Percentiles rank a stretch among this genome's conserved stretches.
phyloP scores from a whole-genome alignment of 305 asterid species.

The Salvia sclarea region DNA sequence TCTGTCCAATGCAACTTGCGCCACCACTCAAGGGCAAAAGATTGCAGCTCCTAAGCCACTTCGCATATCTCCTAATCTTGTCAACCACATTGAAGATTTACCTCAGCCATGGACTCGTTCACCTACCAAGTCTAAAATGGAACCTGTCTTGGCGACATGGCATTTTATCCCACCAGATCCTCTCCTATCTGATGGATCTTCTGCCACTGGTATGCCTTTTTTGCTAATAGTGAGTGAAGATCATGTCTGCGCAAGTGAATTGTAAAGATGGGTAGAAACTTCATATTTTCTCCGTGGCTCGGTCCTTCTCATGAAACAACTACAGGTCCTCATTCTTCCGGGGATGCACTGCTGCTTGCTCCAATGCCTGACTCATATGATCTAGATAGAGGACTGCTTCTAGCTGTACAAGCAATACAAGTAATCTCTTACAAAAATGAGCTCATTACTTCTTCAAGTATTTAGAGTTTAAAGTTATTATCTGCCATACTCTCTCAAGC shows the following conservation, averaged over 20 bases:
- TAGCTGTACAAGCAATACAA: constrained; percentile 96
- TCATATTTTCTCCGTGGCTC: constrained; percentile 29
- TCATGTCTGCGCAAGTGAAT: constrained; percentile 13
- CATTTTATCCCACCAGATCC: constrained; percentile 63
- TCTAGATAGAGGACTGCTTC: constrained; percentile 95
- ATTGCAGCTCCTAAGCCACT: constrained; percentile 87
- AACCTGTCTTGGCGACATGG: constrained; percentile 89
- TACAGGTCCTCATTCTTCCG: constrained; percentile 82
- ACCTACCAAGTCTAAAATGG: constrained; percentile 96
- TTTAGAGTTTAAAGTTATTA: constrained; percentile 17
- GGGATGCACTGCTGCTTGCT: constrained; percentile 75
- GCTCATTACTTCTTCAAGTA: constrained; percentile 22
- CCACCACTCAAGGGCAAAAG: constrained; percentile 51
- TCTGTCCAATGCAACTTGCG: constrained; percentile 47
- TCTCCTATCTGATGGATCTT: constrained; percentile 49
- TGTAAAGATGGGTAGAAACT: constrained; percentile 15
- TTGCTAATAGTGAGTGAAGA: constrained; percentile 31
- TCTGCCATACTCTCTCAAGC: constrained; percentile 27
- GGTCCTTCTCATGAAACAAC: constrained; percentile 58
- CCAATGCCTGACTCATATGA: constrained; percentile 95
- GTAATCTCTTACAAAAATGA: constrained; percentile 38
- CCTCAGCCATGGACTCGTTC: constrained; percentile 99
- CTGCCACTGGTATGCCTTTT: constrained; percentile 52
- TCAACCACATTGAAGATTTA: constrained; percentile 81
- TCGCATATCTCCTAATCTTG: constrained; percentile 74